These are phyloP conservation scores for Cladosporium sp. DNA, from an alignment of 2,329 filamentous ascomycete species.

Conservation along the genomic window DNA sequence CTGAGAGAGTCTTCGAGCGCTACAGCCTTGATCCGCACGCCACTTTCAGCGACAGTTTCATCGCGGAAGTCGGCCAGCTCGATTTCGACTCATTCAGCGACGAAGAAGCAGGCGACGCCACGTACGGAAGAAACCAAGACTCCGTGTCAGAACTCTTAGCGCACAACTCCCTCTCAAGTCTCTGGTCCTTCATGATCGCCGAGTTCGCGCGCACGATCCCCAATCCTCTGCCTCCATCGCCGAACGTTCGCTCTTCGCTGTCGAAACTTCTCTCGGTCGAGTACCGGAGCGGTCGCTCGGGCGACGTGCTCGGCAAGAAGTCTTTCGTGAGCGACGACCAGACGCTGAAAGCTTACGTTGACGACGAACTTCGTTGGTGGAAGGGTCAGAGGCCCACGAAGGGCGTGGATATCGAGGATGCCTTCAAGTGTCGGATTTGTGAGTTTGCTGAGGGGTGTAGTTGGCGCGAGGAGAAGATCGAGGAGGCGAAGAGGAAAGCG, in stretches of 20 bases:
- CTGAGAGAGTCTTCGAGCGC: conserved; percentile 63
- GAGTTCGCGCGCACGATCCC: conserved; percentile 48
- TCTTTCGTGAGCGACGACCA: conserved; percentile 63
- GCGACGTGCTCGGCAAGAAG: conserved; percentile 53
- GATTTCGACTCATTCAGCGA: conserved; percentile 49
- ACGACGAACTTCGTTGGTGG: conserved; percentile 81
- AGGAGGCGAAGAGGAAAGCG: conserved; percentile 44
- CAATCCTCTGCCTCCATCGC: conserved; percentile 33
- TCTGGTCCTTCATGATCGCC: conserved; percentile 62
- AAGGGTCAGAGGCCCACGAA: conserved; percentile 65
- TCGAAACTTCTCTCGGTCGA: conserved; percentile 56
- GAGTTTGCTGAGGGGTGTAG: conserved; percentile 76
- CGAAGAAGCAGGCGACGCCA: conserved; percentile 23
- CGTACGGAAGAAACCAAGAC: conserved; percentile 37
- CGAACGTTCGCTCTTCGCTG: conserved; percentile 39
- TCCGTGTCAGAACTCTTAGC: conserved; percentile 49
- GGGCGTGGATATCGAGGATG: conserved; percentile 78
- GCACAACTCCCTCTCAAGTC: conserved; percentile 55
- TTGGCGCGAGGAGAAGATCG: conserved; percentile 70
- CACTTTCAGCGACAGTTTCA: conserved; percentile 73
- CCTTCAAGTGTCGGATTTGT: conserved; percentile 81
- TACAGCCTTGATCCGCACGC: conserved; percentile 65
- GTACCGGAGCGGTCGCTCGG: conserved; percentile 46
- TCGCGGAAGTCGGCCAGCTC: conserved; percentile 67
- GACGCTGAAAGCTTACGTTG: conserved; percentile 62